A percentile compares a stretch with the other conserved stretches of the same genome.
Evolutionary conservation across 495 filamentous ascomycete species (phyloP).

Genomic region (Podospora comata): DNA sequence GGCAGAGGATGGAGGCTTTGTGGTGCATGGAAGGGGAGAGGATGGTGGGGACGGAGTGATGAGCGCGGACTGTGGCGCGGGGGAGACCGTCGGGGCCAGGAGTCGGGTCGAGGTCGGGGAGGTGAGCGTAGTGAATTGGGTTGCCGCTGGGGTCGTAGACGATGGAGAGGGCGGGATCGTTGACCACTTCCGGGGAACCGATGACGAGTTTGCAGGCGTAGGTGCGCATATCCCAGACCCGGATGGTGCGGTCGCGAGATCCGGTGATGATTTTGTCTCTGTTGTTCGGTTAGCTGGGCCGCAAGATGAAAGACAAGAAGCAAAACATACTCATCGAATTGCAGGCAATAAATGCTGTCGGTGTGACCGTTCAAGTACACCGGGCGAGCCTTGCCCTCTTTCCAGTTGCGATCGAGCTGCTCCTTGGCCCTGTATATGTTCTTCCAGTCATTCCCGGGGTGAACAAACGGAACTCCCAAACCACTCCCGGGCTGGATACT

Average conservation of each 20-base stretch:
- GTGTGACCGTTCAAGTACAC: slow-evolving; percentile 89
- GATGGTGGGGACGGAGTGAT: slow-evolving; percentile 45
- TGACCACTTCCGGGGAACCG: slow-evolving; percentile 53
- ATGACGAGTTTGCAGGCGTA: slow-evolving; percentile 80
- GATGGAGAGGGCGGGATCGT: slow-evolving; percentile 33
- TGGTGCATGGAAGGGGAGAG: slow-evolving; percentile 59
- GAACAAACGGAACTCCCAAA: slow-evolving; percentile 47
- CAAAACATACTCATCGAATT: slow-evolving; percentile 84
- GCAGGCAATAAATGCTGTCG: slow-evolving; percentile 94
- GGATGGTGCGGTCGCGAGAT: slow-evolving; percentile 89
- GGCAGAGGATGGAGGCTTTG: slow-evolving; percentile 85
- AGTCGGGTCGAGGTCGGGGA: slow-evolving; percentile 36
- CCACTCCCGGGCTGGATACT: slow-evolving; percentile 45
- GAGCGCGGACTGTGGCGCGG: slow-evolving; percentile 27
- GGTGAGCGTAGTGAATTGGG: slow-evolving; percentile 46
- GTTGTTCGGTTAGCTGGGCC: slow-evolving; percentile 26
- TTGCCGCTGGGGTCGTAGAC: slow-evolving; percentile 44
- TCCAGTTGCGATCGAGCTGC: slow-evolving; percentile 76
- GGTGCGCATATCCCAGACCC: slow-evolving; percentile 89
- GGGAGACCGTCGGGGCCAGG: slow-evolving; percentile 19
- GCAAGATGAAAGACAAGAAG: slow-evolving; percentile 1
- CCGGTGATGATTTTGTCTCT: slow-evolving; percentile 95
- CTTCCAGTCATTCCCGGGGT: slow-evolving; percentile 71
- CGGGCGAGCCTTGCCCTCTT: slow-evolving; percentile 67
- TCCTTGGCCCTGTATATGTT: slow-evolving; percentile 72